Percentiles rank a stretch among this genome's conserved stretches.
phyloP scores from a whole-genome alignment of 768 basidiomycete species.

The Boletales sp. region DNA sequence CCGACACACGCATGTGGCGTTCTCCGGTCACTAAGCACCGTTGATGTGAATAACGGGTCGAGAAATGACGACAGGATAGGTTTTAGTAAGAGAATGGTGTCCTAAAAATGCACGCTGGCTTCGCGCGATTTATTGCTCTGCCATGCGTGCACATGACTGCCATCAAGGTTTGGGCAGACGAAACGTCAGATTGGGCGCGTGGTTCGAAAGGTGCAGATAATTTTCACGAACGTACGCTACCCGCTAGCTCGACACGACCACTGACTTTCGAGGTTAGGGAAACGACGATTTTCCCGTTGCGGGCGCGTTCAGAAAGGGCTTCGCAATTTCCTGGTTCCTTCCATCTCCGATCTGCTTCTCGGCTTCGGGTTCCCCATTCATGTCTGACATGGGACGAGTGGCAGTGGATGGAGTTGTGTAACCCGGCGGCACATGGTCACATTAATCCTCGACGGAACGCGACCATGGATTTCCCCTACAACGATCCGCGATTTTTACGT shows the following conservation, averaged over 20 bases:
- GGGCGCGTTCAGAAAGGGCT: too few relatives aligned
- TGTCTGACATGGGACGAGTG: slow-evolving; percentile 13
- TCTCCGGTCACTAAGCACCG: slow-evolving; percentile 9
- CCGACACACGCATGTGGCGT: slow-evolving; percentile 12
- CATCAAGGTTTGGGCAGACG: too few relatives aligned
- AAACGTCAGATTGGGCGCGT: too few relatives aligned
- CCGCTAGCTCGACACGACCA: too few relatives aligned
- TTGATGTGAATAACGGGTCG: too few relatives aligned
- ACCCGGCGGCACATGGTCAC: slow-evolving; percentile 4
- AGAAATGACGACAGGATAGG: background rate
- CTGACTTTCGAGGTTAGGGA: too few relatives aligned
- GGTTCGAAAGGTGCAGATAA: too few relatives aligned
- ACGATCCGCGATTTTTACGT: slow-evolving; percentile 9
- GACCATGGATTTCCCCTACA: too few relatives aligned
- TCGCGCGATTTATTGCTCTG: slow-evolving; percentile 27
- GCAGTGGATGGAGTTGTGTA: slow-evolving; percentile 4
- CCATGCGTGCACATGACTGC: background rate
- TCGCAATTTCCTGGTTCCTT: slow-evolving; percentile 4
- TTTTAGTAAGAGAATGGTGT: slow-evolving; percentile 18
- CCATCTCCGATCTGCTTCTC: slow-evolving; percentile 24
- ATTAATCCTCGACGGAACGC: too few relatives aligned
- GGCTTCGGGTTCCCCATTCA: too few relatives aligned
- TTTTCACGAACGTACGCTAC: too few relatives aligned
- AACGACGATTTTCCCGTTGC: too few relatives aligned
- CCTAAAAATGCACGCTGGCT: slow-evolving; percentile 12